These are phyloP conservation scores for Botrytis elliptica DNA, from an alignment of 2,329 filamentous ascomycete species.

Conservation along the genomic window DNA sequence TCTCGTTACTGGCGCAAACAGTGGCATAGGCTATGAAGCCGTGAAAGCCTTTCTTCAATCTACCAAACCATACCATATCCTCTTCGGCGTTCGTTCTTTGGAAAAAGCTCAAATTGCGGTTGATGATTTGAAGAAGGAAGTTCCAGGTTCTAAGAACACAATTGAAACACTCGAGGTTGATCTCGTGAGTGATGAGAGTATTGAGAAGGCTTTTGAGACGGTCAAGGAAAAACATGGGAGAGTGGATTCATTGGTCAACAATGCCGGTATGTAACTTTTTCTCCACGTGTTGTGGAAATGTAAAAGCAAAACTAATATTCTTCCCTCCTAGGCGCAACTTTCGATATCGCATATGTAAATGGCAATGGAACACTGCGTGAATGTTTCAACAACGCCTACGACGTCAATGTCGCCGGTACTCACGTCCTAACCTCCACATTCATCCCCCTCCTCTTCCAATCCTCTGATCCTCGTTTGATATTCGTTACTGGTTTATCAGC, in stretches of 20 bases:
- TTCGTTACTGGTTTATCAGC: constrained; percentile 47
- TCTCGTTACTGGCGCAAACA: constrained; percentile 46
- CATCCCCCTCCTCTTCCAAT: constrained; percentile 43
- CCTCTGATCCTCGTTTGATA: constrained; percentile 45
- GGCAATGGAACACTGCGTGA: constrained; percentile 37
- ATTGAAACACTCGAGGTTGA: constrained; percentile 29
- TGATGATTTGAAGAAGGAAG: constrained; percentile 38
- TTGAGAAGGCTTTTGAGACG: constrained; percentile 29
- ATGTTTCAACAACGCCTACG: constrained; percentile 33
- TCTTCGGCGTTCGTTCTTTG: constrained; percentile 43
- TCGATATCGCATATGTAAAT: constrained; percentile 37
- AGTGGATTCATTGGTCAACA: constrained; percentile 31
- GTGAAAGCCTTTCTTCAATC: constrained; percentile 43
- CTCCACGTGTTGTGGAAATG: not conserved
- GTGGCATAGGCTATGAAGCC: constrained; percentile 46
- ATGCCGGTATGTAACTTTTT: constrained; percentile 28
- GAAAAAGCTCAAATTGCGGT: constrained; percentile 41
- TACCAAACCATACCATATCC: constrained; percentile 42
- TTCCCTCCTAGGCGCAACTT: constrained; percentile 26
- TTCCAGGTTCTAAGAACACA: constrained; percentile 36
- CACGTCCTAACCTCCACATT: constrained; percentile 38
- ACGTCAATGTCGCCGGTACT: constrained; percentile 39
- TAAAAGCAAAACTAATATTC: constrained; percentile 4
- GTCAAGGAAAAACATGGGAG: constrained; percentile 25
- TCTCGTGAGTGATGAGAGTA: constrained; percentile 30